A percentile compares a stretch with the other conserved stretches of the same genome.
Conservation (phyloP, 1,139 yeast species). For the Saccharomyces hybrid region DNA sequence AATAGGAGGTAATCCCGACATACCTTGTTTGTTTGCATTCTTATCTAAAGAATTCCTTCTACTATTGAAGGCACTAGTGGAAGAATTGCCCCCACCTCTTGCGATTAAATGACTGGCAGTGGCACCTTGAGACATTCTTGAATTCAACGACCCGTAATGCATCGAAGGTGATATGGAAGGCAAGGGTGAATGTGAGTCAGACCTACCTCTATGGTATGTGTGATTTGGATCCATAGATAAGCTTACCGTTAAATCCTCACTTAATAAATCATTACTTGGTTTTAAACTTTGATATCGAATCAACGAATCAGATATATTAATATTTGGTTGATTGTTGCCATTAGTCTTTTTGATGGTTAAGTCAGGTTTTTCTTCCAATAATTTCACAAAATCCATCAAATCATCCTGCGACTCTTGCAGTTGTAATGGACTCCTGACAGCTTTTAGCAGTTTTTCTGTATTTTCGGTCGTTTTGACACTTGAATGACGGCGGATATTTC, state of each 20-base stretch:
- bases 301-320: constrained; percentile 35
- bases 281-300: constrained; percentile 43
- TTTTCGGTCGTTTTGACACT: constrained; percentile 33
- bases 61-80: constrained; percentile 9
- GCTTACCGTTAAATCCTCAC: constrained; percentile 36
- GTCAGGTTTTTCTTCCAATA: constrained; percentile 67
- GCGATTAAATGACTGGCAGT: constrained; percentile 12
- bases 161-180: constrained; percentile 32
- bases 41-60: constrained; percentile 19
- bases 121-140: constrained; percentile 36
- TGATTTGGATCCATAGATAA: constrained; percentile 31
- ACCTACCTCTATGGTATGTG: constrained; percentile 8
- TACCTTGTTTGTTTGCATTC: constrained; percentile 6
- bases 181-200: constrained; percentile 28
- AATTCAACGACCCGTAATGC: constrained; percentile 38
- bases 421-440: constrained; percentile 9
- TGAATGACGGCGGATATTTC: constrained; percentile 34
- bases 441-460: constrained; percentile 17
- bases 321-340: constrained; percentile 15
- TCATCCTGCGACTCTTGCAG: constrained; percentile 45
- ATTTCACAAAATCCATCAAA: constrained; percentile 67
- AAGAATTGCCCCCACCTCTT: constrained; percentile 19
- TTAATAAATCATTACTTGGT: constrained; percentile 39
- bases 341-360: constrained; percentile 41
- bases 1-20: constrained; percentile 13